Percentiles rank a stretch among this genome's conserved stretches.
phyloP scores from a whole-genome alignment of 2,329 filamentous ascomycete genomes.

The Rhynchosporium agropyri region DNA sequence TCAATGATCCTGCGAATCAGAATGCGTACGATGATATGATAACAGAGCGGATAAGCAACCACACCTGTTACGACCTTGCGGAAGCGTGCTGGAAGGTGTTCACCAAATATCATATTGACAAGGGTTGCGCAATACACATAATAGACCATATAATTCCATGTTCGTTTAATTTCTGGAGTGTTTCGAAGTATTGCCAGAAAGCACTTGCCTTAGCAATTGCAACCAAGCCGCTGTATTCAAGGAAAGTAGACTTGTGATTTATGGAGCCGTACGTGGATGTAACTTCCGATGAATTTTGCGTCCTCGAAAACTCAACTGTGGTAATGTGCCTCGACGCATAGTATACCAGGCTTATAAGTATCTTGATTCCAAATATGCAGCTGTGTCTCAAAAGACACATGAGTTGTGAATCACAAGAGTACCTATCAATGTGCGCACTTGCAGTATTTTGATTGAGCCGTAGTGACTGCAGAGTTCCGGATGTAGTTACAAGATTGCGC shows the following conservation, averaged over 20 bases:
- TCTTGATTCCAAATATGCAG: not conserved
- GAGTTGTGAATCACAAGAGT: not conserved
- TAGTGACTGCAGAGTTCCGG: not conserved
- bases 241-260: not conserved
- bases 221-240: not conserved
- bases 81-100: not conserved
- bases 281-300: not conserved
- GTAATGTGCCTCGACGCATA: not conserved
- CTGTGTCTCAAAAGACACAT: not conserved
- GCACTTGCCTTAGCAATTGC: not conserved
- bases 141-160: not conserved
- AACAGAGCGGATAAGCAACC: not conserved
- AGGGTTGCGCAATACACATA: not conserved
- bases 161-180: conserved; percentile 5
- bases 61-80: no score
- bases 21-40: not conserved
- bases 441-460: not conserved
- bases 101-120: not conserved
- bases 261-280: not conserved
- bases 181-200: not conserved
- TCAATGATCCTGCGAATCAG: not conserved
- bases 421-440: not conserved
- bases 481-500: not conserved
- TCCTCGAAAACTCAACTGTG: not conserved
- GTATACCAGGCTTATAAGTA: not conserved